Evolutionary conservation across 1,284 basidiomycete genomes (phyloP), one percentile per base, ranked within the genome.

Genomic region (Cystobasidium sp.): DNA sequence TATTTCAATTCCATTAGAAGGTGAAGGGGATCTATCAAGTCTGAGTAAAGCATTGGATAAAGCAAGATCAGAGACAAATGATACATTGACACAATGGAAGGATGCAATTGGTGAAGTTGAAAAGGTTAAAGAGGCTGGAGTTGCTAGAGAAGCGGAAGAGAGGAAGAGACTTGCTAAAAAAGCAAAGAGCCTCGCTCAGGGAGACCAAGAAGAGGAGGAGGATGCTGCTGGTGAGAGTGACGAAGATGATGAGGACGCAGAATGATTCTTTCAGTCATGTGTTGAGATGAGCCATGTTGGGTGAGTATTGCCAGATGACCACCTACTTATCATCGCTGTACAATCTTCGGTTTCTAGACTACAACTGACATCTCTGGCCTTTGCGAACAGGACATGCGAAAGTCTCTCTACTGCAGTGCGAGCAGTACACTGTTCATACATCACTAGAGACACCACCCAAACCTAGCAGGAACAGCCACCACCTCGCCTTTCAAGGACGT

Each of bases 21-120:
- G 31, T 5, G 31, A 31, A 31, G 31, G 31, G 5, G 58, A 62
- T 31, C 56, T 61, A 14, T 18, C 37, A 37, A 53, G 59, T 37
- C 61, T 71, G 47, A 59, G 56, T 37, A 49, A n/a, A 53, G 61
- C 58, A 46, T 51, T 71, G 18, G 51, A 63, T 39, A 12, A 71
- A 53, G 69, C 69, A 61, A 59, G 69, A 18, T 43, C 37, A 31
- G 69, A 62, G 16, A 71, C 58, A 39, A 71, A 71, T 39, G 31
- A 8, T 39, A 71, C 58, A 18, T 61, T 71, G 14, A 71, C 56
- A 4, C 39, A 64, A 22, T 71, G 69, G 69, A 71, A 71, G 41
- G 52, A 71, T 51, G 59, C 37, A 24, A 71, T 71, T 71, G 69
- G 69, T 39, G 69, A 63, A 41, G 3, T 63, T 10, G 69, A 71